Percentiles rank a stretch among this genome's conserved stretches.
Evolutionary conservation across 192 early-diverging fungal genomes (phyloP).

Genomic region (Cladochytrium replicatum): DNA sequence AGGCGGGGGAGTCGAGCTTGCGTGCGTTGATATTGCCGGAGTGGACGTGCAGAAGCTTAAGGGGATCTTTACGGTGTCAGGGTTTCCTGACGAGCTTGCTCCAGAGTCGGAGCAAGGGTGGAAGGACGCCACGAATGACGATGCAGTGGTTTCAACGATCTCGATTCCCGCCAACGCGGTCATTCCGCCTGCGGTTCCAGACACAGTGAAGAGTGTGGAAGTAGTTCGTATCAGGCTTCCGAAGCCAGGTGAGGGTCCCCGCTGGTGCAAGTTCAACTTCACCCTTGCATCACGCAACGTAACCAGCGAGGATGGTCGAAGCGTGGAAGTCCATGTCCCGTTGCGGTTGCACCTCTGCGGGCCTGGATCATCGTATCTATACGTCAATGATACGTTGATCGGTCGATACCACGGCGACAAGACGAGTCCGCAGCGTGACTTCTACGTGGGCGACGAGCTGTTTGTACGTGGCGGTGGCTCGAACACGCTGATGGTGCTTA

Average conservation of each 20-base stretch:
- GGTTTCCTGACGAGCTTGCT: slow-evolving; percentile 73
- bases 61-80: slow-evolving; percentile 53
- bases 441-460: slow-evolving; percentile 51
- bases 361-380: slow-evolving; percentile 55
- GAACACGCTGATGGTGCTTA: slow-evolving; percentile 37
- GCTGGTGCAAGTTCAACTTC: slow-evolving; percentile 36
- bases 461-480: slow-evolving; percentile 26
- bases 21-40: slow-evolving; percentile 60
- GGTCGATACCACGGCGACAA: slow-evolving; percentile 60
- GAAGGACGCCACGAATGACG: slow-evolving; percentile 19
- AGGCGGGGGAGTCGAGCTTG: slow-evolving; percentile 29
- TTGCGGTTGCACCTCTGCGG: slow-evolving; percentile 57
- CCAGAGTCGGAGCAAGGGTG: slow-evolving; percentile 27
- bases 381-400: slow-evolving; percentile 57
- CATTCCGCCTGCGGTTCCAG: no score
- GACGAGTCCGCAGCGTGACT: slow-evolving; percentile 58
- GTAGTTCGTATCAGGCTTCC: no score
- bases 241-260: no score
- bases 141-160: slow-evolving; percentile 15
- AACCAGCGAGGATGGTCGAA: neutral
- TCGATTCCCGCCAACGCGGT: slow-evolving; percentile 20
- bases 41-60: slow-evolving; percentile 56
- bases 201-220: no score
- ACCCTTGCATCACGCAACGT: slow-evolving; percentile 4
- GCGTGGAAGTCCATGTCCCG: slow-evolving; percentile 47